Conservation (phyloP, 2,329 filamentous ascomycete genomes). For the Clonostachys sp. region DNA sequence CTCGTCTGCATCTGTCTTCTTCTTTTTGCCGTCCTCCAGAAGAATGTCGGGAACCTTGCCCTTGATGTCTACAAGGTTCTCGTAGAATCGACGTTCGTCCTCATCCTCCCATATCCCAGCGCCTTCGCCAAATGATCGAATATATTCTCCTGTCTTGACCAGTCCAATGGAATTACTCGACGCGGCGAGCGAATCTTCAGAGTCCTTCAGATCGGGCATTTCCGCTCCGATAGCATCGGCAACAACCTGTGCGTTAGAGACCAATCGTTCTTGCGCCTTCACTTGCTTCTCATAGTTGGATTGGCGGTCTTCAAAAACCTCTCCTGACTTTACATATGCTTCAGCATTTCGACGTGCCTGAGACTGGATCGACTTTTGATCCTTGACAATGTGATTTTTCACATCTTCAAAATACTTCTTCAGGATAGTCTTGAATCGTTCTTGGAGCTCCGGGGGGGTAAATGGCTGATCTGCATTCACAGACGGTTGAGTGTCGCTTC, state of each 20-base stretch:
- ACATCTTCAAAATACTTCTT: slow-evolving; percentile 90
- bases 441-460: slow-evolving; percentile 69
- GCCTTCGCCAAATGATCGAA: slow-evolving; percentile 84
- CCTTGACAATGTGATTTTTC: slow-evolving; percentile 80
- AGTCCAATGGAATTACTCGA: slow-evolving; percentile 81
- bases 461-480: slow-evolving; percentile 66
- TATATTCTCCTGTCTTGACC: slow-evolving; percentile 89
- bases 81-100: slow-evolving; percentile 95
- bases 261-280: slow-evolving; percentile 85
- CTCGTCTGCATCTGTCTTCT: slow-evolving; percentile 78
- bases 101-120: slow-evolving; percentile 98
- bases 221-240: slow-evolving; percentile 85
- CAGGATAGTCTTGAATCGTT: slow-evolving; percentile 82
- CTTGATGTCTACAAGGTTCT: slow-evolving; percentile 91
- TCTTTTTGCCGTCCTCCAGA: slow-evolving; percentile 92
- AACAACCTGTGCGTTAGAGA: slow-evolving; percentile 85
- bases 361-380: slow-evolving; percentile 81
- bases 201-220: slow-evolving; percentile 89
- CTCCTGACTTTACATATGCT: slow-evolving; percentile 96
- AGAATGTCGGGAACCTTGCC: slow-evolving; percentile 93
- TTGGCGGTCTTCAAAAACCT: slow-evolving; percentile 96
- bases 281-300: slow-evolving; percentile 91
- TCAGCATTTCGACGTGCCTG: slow-evolving; percentile 95
- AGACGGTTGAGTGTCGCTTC: background rate
- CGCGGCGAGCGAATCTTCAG: slow-evolving; percentile 62